A percentile compares a stretch with the other conserved stretches of the same genome.
These are phyloP conservation scores for Talaromyces stipitatus DNA, from an alignment of 495 filamentous ascomycete species.

Conservation along the genomic window DNA sequence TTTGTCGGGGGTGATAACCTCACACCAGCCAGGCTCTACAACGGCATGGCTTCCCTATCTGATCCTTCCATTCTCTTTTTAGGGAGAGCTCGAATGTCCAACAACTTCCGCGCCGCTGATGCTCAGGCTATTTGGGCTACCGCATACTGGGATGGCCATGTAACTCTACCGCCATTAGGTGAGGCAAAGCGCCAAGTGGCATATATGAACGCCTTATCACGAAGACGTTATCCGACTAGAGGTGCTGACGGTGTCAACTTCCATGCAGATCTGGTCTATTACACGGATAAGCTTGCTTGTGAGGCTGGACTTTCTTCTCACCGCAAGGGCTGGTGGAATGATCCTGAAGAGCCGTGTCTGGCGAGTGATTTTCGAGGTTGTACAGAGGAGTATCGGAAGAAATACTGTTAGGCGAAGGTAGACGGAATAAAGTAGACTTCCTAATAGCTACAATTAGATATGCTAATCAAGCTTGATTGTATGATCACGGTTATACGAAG, in stretches of 20 bases:
- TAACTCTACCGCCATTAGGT: constrained; percentile 18
- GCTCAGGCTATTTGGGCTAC: constrained; percentile 38
- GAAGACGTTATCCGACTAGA: constrained; percentile 26
- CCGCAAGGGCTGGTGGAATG: constrained; percentile 19
- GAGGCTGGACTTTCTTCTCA: constrained; percentile 24
- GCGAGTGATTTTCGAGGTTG: constrained; percentile 18
- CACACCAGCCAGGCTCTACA: constrained; percentile 32
- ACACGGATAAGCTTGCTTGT: constrained; percentile 22
- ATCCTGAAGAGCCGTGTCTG: constrained; percentile 17
- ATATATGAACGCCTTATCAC: constrained; percentile 22
- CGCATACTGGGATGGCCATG: constrained; percentile 28
- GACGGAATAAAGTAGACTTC: background rate
- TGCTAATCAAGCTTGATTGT: no score
- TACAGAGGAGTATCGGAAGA: constrained; percentile 19
- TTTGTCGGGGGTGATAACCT: background rate
- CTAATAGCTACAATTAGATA: background rate
- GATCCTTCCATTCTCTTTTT: constrained; percentile 37
- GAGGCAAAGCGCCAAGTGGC: constrained; percentile 25
- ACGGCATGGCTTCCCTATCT: constrained; percentile 23
- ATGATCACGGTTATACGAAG: no score
- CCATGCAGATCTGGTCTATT: constrained; percentile 25
- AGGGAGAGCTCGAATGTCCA: constrained; percentile 21
- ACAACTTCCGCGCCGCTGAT: constrained; percentile 30
- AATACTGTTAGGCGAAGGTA: background rate
- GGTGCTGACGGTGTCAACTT: constrained; percentile 28